These are phyloP conservation scores for Penicillium rolfsii DNA, from an alignment of 2,329 filamentous ascomycete species.

Conservation along the genomic window DNA sequence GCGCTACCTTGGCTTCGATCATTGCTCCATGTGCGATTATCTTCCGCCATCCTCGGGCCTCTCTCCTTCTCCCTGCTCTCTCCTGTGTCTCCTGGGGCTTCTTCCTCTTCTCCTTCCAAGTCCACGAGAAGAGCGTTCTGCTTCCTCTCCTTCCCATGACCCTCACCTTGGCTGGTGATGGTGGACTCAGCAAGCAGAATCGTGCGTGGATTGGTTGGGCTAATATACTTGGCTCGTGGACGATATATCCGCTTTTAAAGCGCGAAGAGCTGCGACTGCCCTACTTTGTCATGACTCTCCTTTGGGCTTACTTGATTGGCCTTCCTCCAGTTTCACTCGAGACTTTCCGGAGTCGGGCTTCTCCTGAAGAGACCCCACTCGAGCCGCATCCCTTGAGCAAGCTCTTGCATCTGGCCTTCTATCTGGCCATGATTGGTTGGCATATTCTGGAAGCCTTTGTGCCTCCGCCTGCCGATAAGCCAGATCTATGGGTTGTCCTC, in stretches of 20 bases:
- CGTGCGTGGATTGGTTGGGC: conserved; percentile 96
- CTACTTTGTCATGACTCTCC: conserved; percentile 78
- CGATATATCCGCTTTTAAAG: conserved; percentile 86
- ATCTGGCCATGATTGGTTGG: conserved; percentile 77
- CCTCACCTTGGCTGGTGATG: conserved; percentile 74
- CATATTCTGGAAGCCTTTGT: conserved; percentile 74
- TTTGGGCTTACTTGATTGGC: conserved; percentile 91
- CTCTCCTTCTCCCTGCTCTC: conserved; percentile 77
- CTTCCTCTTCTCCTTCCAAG: conserved; percentile 96
- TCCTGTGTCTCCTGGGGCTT: conserved; percentile 92
- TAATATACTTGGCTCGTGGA: conserved; percentile 87
- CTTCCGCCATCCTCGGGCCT: conserved; percentile 75
- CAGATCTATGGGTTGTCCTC: conserved; percentile 90
- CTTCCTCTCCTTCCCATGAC: conserved; percentile 94
- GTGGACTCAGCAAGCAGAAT: conserved; percentile 74
- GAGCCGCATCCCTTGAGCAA: conserved; percentile 63
- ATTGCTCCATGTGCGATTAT: conserved; percentile 77
- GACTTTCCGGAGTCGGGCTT: conserved; percentile 62
- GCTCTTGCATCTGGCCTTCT: conserved; percentile 75
- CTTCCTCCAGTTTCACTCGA: conserved; percentile 76
- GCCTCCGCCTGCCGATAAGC: conserved; percentile 71
- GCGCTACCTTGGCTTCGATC: conserved; percentile 75
- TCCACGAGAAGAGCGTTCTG: conserved; percentile 96
- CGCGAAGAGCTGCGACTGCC: conserved; percentile 83
- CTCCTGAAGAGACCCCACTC: conserved; percentile 35